A percentile compares a stretch with the other conserved stretches of the same genome.
phyloP scores from a whole-genome alignment of 176 grass and related monocot genomes.

The Aechmea fasciata region DNA sequence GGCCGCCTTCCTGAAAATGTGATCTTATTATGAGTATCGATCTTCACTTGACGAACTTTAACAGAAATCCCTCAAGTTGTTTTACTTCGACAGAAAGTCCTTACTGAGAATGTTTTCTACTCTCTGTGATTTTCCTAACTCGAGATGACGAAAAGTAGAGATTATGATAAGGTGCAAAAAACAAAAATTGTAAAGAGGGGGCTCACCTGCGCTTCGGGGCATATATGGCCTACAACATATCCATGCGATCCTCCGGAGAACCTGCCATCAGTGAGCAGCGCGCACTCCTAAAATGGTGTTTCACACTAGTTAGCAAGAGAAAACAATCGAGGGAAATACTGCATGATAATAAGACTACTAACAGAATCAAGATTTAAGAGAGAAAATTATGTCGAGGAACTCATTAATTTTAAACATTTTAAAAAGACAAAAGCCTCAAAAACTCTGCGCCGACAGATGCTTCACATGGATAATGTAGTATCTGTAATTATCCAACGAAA shows the following conservation, averaged over 20 bases:
- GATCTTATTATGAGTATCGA: constrained; percentile 18
- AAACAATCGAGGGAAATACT: background rate
- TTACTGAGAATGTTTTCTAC: no score
- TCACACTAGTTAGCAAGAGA: constrained; percentile 6
- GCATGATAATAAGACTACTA: background rate
- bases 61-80: background rate
- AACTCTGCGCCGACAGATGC: no score
- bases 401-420: no score
- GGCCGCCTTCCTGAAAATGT: constrained; percentile 76
- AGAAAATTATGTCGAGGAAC: background rate
- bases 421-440: no score
- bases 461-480: no score
- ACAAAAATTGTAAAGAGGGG: background rate
- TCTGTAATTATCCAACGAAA: no score
- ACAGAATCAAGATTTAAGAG: background rate
- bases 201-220: constrained; percentile 90
- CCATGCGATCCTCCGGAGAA: constrained; percentile 98
- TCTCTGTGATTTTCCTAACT: background rate
- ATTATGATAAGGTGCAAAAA: background rate
- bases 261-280: constrained; percentile 89
- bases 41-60: background rate
- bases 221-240: constrained; percentile 97
- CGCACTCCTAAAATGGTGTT: constrained; percentile 53
- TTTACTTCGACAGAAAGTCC: no score
- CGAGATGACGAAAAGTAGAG: background rate